Evolutionary conservation across 331 rosid species (phyloP), one percentile per base, ranked within the genome.

Genomic region (Pyrus hybrid): DNA sequence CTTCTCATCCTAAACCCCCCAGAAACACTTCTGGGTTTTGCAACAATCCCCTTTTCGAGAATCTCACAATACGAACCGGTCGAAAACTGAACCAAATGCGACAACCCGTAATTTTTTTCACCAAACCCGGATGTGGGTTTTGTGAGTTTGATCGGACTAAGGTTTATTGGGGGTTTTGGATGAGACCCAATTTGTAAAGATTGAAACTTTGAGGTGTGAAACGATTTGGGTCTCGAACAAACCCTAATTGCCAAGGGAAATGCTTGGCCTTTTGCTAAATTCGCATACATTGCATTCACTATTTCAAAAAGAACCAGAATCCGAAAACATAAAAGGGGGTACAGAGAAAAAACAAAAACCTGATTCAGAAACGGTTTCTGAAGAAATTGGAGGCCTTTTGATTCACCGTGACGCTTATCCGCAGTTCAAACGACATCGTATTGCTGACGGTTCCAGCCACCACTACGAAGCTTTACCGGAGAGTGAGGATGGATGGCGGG

Each of bases 191-290:
- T 54, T 14, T 82, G 79, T 64, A 77, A 85, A 85, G 54, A 80
- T 26, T 68, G 92, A 54, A 49, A 32, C 73, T 80, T 91, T 30
- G 84, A n/a, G 54, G 78, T 28, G 75, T 33, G 58, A 67, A 86
- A 75, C 32, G 74, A 91, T 80, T 72, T 91, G 81, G 92, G 83
- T 23, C 77, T 88, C 51, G 87, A 76, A 71, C 88, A 87, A 64
- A 86, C 70, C 86, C 71, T 91, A 14, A 87, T 23, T 72, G 85
- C 91, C 37, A 81, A 67, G 2, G 91, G 92, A 85, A 91, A 87
- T 45, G 87, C 86, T 10, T 79, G 96, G 33, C 76, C 72, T 77
- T 79, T 91, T 76, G 91, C 70, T 64, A 91, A 49, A 74, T 73
- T 87, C 17, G 91, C 41, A 73, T 85, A 87, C 97, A 91, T 89